Conservation (phyloP, 352 stramenopile species). For the Phytophthora capsici region DNA sequence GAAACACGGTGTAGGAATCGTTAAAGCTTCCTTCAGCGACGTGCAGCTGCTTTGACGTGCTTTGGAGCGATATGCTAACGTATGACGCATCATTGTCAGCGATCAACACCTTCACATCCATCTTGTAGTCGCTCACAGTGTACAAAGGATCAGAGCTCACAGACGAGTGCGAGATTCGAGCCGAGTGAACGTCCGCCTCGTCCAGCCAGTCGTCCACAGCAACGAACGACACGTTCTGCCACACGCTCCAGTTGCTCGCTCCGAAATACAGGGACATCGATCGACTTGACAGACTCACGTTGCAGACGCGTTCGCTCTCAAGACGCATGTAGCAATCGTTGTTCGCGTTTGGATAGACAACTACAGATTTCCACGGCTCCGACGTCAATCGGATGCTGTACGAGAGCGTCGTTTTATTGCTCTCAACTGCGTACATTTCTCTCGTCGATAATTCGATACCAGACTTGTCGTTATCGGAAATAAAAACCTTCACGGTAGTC, state of each 20-base stretch:
- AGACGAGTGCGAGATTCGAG: slow-evolving; percentile 58
- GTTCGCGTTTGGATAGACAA: slow-evolving; percentile 50
- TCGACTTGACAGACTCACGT: slow-evolving; percentile 53
- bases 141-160: slow-evolving; percentile 61
- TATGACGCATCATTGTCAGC: slow-evolving; percentile 70
- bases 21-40: slow-evolving; percentile 83
- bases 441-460: slow-evolving; percentile 58
- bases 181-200: slow-evolving; percentile 53
- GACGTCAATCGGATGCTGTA: slow-evolving; percentile 67
- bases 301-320: slow-evolving; percentile 53
- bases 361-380: slow-evolving; percentile 68
- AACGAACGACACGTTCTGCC: slow-evolving; percentile 61
- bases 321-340: slow-evolving; percentile 62
- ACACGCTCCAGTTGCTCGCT: slow-evolving; percentile 64
- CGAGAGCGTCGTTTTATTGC: slow-evolving; percentile 42
- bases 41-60: slow-evolving; percentile 43
- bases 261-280: slow-evolving; percentile 57
- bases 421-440: slow-evolving; percentile 46
- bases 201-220: slow-evolving; percentile 72
- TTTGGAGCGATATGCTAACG: slow-evolving; percentile 64
- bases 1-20: slow-evolving; percentile 66
- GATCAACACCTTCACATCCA: slow-evolving; percentile 51
- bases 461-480: slow-evolving; percentile 71
- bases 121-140: slow-evolving; percentile 38
- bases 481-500: slow-evolving; percentile 51